Evolutionary conservation across 768 basidiomycete species (phyloP).

Genomic region (Rhodotorula toruloides): DNA sequence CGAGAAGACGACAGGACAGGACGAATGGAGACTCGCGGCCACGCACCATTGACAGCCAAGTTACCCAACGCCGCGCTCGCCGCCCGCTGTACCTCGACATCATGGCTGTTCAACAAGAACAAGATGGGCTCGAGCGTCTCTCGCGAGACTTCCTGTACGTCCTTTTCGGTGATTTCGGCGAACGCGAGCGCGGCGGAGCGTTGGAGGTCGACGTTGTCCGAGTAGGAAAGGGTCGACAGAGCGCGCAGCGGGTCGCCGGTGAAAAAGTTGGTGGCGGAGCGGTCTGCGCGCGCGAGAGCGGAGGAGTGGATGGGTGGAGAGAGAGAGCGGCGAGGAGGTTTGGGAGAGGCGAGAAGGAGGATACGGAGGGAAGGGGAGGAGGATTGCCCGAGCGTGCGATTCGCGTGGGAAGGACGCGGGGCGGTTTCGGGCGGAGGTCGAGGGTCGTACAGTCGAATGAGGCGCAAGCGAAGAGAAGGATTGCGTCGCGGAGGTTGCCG

Average conservation of each 20-base stretch:
- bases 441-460: too few species aligned
- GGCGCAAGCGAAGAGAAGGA: too few species aligned
- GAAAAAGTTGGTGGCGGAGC: constrained; percentile 98
- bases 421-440: too few species aligned
- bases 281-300: constrained; percentile 60
- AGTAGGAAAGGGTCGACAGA: constrained; percentile 93
- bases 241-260: constrained; percentile 84
- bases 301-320: background rate
- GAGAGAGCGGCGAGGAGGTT: constrained; percentile 1
- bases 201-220: constrained; percentile 98
- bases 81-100: constrained; percentile 97
- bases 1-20: background rate
- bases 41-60: constrained; percentile 92
- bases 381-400: too few species aligned
- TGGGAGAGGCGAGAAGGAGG: too few species aligned
- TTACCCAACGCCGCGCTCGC: constrained; percentile 96
- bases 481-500: too few species aligned
- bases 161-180: constrained; percentile 98
- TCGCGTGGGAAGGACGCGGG: too few species aligned
- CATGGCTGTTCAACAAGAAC: constrained; percentile 92
- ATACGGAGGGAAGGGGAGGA: too few species aligned
- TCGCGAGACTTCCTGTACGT: constrained; percentile 89
- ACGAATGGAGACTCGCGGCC: background rate
- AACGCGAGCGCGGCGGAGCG: constrained; percentile 96
- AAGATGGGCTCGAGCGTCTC: constrained; percentile 98